A percentile compares a stretch with the other conserved stretches of the same genome.
Evolutionary conservation across 2,329 filamentous ascomycete genomes (phyloP).

Genomic region (Emergomyces africanus): DNA sequence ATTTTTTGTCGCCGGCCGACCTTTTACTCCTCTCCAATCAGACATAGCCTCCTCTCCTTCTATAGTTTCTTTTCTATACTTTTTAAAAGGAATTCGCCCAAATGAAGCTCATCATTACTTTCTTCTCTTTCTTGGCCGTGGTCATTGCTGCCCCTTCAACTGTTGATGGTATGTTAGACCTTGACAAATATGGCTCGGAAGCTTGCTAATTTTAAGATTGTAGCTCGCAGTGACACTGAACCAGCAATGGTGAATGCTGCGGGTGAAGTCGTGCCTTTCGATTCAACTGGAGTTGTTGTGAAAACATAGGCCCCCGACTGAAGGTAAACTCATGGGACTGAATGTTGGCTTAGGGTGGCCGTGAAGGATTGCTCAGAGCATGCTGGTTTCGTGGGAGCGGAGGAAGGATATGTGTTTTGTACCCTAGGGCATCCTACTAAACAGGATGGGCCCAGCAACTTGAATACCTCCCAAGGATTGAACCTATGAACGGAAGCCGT

Average conservation of each 20-base stretch:
- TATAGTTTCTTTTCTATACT: neutral
- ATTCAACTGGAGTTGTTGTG: constrained; percentile 7
- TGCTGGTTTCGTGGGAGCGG: neutral
- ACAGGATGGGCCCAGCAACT: neutral
- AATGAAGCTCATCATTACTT: constrained; percentile 9
- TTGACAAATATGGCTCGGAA: no score
- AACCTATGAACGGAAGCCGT: no score
- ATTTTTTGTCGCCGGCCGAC: constrained; percentile 9
- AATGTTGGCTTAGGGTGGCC: neutral
- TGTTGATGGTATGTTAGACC: constrained; percentile 7
- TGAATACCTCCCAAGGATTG: neutral
- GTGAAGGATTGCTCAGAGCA: neutral
- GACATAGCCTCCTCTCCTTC: neutral
- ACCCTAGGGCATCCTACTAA: neutral
- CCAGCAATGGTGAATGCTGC: constrained; percentile 9
- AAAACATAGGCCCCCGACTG: neutral
- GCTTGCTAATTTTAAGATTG: neutral
- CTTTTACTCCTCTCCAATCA: neutral
- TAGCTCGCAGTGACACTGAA: constrained; percentile 7
- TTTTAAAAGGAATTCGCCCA: neutral
- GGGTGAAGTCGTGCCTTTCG: constrained; percentile 10
- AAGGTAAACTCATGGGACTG: neutral
- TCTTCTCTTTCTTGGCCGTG: constrained; percentile 9
- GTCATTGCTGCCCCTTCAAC: constrained; percentile 9
- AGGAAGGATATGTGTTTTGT: neutral